Evolutionary conservation across 371 early-diverging fungal species (phyloP).

Genomic region (Smittium mucronatum): DNA sequence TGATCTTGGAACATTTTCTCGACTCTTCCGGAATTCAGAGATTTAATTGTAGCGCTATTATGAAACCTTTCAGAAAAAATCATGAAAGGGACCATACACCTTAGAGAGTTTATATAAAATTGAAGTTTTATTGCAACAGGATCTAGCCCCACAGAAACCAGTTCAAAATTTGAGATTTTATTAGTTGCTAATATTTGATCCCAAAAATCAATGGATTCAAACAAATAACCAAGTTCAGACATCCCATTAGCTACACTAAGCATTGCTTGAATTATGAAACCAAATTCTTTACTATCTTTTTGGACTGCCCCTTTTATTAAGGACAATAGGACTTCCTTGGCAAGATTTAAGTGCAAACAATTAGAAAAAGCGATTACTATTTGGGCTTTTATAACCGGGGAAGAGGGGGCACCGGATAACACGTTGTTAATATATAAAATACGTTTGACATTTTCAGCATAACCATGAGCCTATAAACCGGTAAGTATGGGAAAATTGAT

Average conservation of each 20-base stretch:
- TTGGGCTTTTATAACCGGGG: neutral
- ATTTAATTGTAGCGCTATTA: neutral
- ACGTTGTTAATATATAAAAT: neutral
- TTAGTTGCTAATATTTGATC: neutral
- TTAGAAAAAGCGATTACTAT: neutral
- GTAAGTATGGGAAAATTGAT: neutral
- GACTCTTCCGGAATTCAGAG: neutral
- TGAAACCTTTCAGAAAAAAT: constrained; percentile 3
- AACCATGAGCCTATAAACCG: neutral
- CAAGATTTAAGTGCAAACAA: neutral
- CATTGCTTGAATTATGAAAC: neutral
- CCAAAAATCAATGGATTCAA: neutral
- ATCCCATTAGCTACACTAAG: neutral
- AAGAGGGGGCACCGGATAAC: neutral
- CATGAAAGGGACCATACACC: neutral
- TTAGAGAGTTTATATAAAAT: neutral
- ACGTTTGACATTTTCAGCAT: neutral
- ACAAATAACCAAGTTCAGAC: constrained; percentile 2
- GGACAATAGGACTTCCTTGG: neutral
- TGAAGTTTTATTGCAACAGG: neutral
- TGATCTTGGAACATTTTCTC: neutral
- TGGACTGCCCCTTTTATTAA: neutral
- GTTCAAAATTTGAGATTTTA: neutral
- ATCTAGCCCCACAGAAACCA: neutral
- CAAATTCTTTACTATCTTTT: neutral